Evolutionary conservation across 176 grass and related monocot genomes (phyloP), one percentile per base, ranked within the genome.

Genomic region (Hyparrhenia diplandra): DNA sequence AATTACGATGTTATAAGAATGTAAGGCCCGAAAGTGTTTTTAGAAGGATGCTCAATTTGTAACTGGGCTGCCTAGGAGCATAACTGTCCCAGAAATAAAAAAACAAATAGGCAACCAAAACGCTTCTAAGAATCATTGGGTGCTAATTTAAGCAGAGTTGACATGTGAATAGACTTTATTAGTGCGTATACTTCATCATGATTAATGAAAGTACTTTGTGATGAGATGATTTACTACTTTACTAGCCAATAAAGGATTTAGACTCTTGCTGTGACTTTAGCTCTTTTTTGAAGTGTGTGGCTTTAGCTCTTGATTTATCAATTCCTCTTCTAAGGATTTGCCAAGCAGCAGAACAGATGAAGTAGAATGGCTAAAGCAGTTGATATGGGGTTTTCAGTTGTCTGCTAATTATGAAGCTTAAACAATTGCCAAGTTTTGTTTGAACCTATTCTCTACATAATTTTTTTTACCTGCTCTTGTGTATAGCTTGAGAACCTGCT

Each of bases 381-480:
- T 75, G 35, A 62, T 43, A 52, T 54, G 41, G 41, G 72, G n/a
- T n/a, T n/a, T n/a, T n/a, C n/a, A n/a, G 23, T 70, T 65, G 13
- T 68, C 31, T 9, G 51, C 8, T 54, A 54, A 9, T 20, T 54
- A 20, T 54, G 20, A 54, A 54, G 18, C 51, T 54, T 54, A n/a
- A 54, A 8, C 51, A 0, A 54, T 54, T 54, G 21, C 2, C 67
- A 41, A 13, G 25, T 24, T 62, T 71, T 49, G 3, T 72, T 36
- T 27, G 54, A 32, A 66, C 20, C 29, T 25, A 35, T 66, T 24
- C 35, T 6, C 65, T 89, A 49, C 86, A 98, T 23, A 4, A 23
- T 57, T 59, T 10, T 55, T 55, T 55, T 21, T 55, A 55, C 20
- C 51, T n/a, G 51, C 43, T 54, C 52, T 23, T 57, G 8, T 57